Evolutionary conservation across 2,329 filamentous ascomycete species (phyloP), one percentile per base, ranked within the genome.

Genomic region (Acarospora socialis): DNA sequence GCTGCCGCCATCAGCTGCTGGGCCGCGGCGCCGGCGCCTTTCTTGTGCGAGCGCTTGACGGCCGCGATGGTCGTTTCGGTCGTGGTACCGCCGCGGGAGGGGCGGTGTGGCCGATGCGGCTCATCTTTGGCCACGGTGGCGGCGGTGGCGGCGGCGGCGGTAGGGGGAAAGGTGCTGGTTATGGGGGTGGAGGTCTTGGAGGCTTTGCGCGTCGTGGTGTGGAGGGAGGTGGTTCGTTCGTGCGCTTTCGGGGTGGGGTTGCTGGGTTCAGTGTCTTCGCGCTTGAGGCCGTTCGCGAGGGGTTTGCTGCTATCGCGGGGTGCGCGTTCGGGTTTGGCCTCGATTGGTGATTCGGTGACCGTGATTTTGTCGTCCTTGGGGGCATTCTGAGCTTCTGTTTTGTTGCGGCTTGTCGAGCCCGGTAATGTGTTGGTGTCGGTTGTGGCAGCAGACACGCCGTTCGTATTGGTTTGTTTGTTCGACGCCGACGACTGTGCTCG

Each of bases 401-500:
- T n/a, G n/a, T 28, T 51, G 30, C 49, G 50, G 7, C 52, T 53
- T n/a, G 49, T 53, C 21, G 46, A 29, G 21, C 27, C 32, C 12
- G 47, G 44, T 2, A 44, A 42, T 22, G 43, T 46, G 14, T 43
- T 43, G 21, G 51, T 34, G 32, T 54, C 49, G 24, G 51, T 46
- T 35, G 49, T 49, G 27, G 32, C 45, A 19, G 42, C 46, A 31
- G 47, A 39, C 16, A 54, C 53, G 36, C 43, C 50, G 46, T 54
- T 61, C 34, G 67, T 69, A 46, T 73, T 79, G 10, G 65, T 57
- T 17, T 52, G 40, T 42, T 73, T 77, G 42, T 62, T 75, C 3
- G 75, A 70, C 7, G 70, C 61, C 2, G 72, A 69, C 2, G 76
- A 73, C 4, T 66, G 55, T 2, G 74, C 70, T 21, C 70, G 62